These are phyloP conservation scores for Zoysia pacifica DNA, from an alignment of 176 grass and related monocot genomes.

Conservation along the genomic window DNA sequence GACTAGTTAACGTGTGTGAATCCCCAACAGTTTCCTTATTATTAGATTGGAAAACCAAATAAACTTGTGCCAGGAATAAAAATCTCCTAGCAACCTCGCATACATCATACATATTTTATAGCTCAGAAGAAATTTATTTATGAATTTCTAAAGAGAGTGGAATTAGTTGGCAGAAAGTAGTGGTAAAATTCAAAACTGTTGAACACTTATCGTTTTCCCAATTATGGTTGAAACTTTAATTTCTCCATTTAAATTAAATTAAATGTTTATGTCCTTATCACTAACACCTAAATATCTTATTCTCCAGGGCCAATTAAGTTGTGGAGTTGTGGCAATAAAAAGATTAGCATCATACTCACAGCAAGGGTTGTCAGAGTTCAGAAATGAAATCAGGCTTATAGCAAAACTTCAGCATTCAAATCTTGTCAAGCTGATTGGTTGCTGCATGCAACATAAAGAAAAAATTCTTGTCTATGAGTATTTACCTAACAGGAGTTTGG, in stretches of 20 bases:
- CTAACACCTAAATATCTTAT: neutral
- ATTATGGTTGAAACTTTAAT: neutral
- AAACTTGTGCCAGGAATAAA: no score
- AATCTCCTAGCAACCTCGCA: no score
- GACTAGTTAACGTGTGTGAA: no score
- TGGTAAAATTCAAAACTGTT: no score
- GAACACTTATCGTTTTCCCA: neutral
- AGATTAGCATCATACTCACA: constrained; percentile 46
- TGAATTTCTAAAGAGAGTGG: no score
- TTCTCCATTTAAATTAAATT: neutral
- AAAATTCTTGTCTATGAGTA: neutral
- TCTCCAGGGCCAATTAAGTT: constrained; percentile 1
- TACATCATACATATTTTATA: no score
- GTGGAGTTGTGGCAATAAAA: constrained; percentile 24
- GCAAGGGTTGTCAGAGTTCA: constrained; percentile 61
- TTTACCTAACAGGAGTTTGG: constrained; percentile 38
- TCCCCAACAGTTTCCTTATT: no score
- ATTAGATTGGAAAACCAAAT: no score
- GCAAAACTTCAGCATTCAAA: constrained; percentile 54
- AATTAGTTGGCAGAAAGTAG: no score
- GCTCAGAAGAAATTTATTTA: no score
- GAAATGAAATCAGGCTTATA: constrained; percentile 52
- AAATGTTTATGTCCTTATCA: neutral
- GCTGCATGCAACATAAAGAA: constrained; percentile 42
- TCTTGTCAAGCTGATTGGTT: constrained; percentile 50